Conservation (phyloP, 192 early-diverging fungal species). For the Podochytrium sp. region DNA sequence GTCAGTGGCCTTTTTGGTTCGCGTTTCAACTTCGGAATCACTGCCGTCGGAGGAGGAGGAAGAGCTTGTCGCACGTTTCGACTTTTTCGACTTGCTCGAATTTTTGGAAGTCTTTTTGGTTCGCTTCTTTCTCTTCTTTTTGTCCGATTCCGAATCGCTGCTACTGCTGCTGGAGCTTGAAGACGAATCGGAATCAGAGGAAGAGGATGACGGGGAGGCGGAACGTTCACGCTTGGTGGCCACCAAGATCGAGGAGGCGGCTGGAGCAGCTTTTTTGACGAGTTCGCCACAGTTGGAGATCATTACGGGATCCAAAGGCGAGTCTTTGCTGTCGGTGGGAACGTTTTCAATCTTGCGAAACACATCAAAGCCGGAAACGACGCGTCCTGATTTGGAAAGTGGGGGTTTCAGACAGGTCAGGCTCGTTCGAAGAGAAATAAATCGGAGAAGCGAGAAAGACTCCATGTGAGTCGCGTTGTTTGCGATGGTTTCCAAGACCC, state of each 20-base stretch:
- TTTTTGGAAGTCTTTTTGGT: constrained; percentile 43
- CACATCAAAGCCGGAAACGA: constrained; percentile 77
- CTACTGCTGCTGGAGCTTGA: constrained; percentile 27
- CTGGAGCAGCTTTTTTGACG: constrained; percentile 45
- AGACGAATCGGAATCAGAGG: constrained; percentile 32
- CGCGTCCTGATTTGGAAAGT: constrained; percentile 31
- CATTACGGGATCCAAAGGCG: constrained; percentile 73
- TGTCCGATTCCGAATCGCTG: constrained; percentile 33
- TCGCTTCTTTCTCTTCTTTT: constrained; percentile 34
- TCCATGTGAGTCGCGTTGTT: too few species aligned
- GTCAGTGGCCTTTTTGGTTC: constrained; percentile 3
- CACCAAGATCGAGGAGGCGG: constrained; percentile 5
- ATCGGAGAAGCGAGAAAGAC: too few species aligned
- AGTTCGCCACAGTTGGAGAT: constrained; percentile 91
- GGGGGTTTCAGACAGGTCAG: too few species aligned
- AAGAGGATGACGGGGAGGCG: constrained; percentile 27
- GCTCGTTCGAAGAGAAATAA: too few species aligned
- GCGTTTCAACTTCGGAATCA: background rate
- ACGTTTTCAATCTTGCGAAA: constrained; percentile 79
- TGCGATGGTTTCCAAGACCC: too few species aligned
- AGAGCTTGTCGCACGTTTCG: constrained; percentile 31
- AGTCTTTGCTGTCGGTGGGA: constrained; percentile 77
- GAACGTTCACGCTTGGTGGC: constrained; percentile 27
- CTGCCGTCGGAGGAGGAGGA: background rate
- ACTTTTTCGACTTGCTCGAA: constrained; percentile 37